A percentile compares a stretch with the other conserved stretches of the same genome.
These are phyloP conservation scores for Thraustochytrium striatum DNA, from an alignment of 352 stramenopile genomes.

Conservation along the genomic window DNA sequence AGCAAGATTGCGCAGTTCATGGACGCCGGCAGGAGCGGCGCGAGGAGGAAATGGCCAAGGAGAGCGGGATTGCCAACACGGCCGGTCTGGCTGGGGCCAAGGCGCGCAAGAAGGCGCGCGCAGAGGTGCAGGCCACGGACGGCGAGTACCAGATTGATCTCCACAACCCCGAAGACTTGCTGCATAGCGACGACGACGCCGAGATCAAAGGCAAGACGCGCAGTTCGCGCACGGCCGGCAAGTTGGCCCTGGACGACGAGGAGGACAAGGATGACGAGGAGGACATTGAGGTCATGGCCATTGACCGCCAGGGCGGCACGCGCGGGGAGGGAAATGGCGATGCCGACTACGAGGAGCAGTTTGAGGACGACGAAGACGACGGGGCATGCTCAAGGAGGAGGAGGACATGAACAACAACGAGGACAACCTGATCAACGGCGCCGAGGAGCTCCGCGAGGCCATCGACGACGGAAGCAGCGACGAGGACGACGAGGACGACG, in stretches of 20 bases:
- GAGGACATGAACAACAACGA: conserved; percentile 39
- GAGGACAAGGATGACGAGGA: conserved; percentile 23
- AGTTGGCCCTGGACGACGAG: not conserved
- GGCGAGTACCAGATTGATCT: not conserved
- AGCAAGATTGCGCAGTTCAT: conserved; percentile 38
- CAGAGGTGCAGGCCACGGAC: not conserved
- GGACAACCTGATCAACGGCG: conserved; percentile 15
- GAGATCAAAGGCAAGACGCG: conserved; percentile 4
- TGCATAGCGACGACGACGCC: conserved; percentile 31
- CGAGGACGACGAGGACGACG: not conserved
- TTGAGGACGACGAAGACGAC: conserved; percentile 43
- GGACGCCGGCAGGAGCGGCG: conserved; percentile 9
- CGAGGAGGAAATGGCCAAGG: conserved; percentile 43
- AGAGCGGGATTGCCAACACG: not conserved
- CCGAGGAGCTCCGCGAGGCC: conserved; percentile 8
- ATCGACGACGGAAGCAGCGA: not conserved
- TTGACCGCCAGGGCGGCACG: conserved; percentile 2
- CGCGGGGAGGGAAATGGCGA: conserved; percentile 29
- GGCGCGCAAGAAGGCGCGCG: not conserved
- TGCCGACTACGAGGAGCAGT: conserved; percentile 33
- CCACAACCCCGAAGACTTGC: not conserved
- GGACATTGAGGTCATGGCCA: conserved; percentile 35
- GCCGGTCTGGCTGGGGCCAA: not conserved
- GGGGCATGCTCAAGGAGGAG: conserved; percentile 22
- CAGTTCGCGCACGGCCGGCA: not conserved